Percentiles rank a stretch among this genome's conserved stretches.
Conservation (phyloP, 345 rosid genomes). For the Ceriops zippeliana region DNA sequence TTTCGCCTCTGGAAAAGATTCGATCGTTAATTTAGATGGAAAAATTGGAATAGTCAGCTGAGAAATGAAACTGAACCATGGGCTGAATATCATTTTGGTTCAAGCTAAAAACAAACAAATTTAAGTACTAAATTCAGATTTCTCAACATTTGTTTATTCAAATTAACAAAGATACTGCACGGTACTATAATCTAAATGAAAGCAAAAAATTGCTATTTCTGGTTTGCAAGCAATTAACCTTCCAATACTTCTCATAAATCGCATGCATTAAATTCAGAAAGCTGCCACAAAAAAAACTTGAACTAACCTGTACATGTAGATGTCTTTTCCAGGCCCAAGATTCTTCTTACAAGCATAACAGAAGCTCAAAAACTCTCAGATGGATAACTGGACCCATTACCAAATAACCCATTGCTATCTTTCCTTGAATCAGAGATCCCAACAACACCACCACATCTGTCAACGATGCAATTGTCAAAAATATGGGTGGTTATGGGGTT, state of each 20-base stretch:
- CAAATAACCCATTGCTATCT: conserved; percentile 20
- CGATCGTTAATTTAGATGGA: not conserved
- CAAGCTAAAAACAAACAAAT: not conserved
- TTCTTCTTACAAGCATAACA: conserved; percentile 73
- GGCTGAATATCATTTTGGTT: too few species aligned
- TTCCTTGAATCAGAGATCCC: conserved; percentile 34
- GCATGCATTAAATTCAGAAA: not conserved
- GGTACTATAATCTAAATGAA: too few species aligned
- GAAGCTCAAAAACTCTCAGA: conserved; percentile 67
- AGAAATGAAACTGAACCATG: too few species aligned
- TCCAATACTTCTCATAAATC: conserved; percentile 7
- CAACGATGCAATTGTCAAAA: conserved; percentile 74
- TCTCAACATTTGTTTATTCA: not conserved
- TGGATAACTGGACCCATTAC: conserved; percentile 24
- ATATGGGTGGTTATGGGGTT: conserved; percentile 85
- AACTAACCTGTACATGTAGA: conserved; percentile 84
- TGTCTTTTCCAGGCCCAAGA: conserved; percentile 75
- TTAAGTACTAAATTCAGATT: not conserved
- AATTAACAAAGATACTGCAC: too few species aligned
- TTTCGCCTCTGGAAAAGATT: conserved; percentile 59
- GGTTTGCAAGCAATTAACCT: not conserved
- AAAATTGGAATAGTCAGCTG: not conserved
- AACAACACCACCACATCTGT: conserved; percentile 55
- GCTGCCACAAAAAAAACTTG: conserved; percentile 3
- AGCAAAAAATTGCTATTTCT: not conserved